Conservation (phyloP, 768 basidiomycete species). For the Phaeolepiota aurea region DNA sequence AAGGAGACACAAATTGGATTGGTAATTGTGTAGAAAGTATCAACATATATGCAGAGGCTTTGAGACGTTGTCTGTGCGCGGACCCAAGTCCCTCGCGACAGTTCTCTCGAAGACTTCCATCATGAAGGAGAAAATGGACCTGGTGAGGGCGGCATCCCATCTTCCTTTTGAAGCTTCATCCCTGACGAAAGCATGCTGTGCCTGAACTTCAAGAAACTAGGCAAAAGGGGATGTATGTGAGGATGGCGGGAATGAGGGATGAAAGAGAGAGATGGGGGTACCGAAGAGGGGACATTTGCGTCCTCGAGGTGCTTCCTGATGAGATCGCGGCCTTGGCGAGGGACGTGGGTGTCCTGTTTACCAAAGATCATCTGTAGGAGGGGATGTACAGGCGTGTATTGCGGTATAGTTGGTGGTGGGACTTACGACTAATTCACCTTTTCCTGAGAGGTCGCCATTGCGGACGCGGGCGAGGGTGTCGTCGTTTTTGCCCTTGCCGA, state of each 20-base stretch:
- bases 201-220: conserved; percentile 94
- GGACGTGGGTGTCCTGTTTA: conserved; percentile 95
- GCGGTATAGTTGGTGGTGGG: conserved; percentile 2
- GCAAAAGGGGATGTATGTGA: background rate
- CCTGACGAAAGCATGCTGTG: conserved; percentile 94
- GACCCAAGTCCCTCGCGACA: conserved; percentile 78
- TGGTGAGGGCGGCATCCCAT: conserved; percentile 91
- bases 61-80: conserved; percentile 42
- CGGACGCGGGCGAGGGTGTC: conserved; percentile 69
- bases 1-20: background rate
- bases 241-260: background rate
- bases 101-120: conserved; percentile 92
- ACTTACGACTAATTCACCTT: conserved; percentile 81
- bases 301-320: conserved; percentile 82
- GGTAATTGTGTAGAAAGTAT: conserved; percentile 1
- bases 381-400: background rate
- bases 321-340: conserved; percentile 76
- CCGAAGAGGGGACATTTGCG: conserved; percentile 61
- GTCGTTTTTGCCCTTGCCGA: conserved; percentile 80
- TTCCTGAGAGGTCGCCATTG: conserved; percentile 67
- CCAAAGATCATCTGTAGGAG: conserved; percentile 82
- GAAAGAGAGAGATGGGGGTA: conserved; percentile 24
- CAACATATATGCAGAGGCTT: conserved; percentile 76
- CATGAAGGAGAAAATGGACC: conserved; percentile 76
- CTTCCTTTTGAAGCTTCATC: conserved; percentile 89